Percentiles rank a stretch among this genome's conserved stretches.
These are phyloP conservation scores for Penicillium cataractarum DNA, from an alignment of 495 filamentous ascomycete species.

Conservation along the genomic window DNA sequence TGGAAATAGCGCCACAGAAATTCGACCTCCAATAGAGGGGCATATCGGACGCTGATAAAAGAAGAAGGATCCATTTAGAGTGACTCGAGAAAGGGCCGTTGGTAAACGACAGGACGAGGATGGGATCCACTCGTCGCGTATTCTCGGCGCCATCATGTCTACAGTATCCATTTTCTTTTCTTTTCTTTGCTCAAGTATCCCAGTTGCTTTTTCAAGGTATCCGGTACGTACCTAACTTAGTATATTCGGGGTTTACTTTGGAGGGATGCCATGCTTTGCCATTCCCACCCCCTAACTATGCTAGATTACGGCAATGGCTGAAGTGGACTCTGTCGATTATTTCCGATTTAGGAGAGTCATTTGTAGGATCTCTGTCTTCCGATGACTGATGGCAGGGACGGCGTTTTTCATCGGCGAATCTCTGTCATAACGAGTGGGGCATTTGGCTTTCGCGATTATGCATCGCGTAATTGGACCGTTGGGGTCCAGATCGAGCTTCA, in stretches of 20 bases:
- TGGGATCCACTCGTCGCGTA: constrained; percentile 20
- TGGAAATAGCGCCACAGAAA: constrained; percentile 1
- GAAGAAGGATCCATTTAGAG: not conserved
- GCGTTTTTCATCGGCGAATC: not conserved
- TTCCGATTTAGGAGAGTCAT: constrained; percentile 22
- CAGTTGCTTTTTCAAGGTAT: constrained; percentile 2
- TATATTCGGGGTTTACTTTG: not conserved
- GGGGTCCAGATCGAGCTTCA: constrained; percentile 5
- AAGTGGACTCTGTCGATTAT: constrained; percentile 17
- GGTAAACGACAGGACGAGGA: not conserved
- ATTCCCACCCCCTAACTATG: constrained; percentile 5
- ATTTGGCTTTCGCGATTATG: not conserved
- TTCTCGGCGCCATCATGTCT: constrained; percentile 6
- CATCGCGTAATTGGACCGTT: constrained; percentile 10
- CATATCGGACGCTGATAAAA: not conserved
- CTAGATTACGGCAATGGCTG: constrained; percentile 20
- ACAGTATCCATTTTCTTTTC: not conserved
- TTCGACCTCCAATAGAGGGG: not conserved
- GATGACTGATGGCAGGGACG: not conserved
- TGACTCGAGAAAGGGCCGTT: not conserved
- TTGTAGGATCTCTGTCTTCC: constrained; percentile 1
- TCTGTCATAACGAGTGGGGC: not conserved
- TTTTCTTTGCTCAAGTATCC: not conserved
- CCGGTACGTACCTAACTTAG: not conserved
- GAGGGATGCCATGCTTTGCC: not conserved